Percentiles rank a stretch among this genome's conserved stretches.
phyloP scores from a whole-genome alignment of 139 green algal species.

The Ostreobium quekettii region DNA sequence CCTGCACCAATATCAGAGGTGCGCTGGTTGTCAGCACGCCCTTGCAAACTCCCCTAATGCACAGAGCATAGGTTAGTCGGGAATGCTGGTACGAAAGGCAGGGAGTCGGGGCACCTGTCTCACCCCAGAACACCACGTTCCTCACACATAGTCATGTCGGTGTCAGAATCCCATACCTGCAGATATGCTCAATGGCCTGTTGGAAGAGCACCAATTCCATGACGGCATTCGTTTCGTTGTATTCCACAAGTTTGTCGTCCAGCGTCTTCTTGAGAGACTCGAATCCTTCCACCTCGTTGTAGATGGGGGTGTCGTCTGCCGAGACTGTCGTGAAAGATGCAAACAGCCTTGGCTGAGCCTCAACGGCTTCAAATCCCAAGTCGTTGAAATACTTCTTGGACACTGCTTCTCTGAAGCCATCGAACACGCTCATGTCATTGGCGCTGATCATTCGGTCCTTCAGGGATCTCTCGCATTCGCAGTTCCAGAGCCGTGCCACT shows the following conservation, averaged over 20 bases:
- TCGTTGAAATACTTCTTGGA: constrained; percentile 68
- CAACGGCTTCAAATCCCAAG: constrained; percentile 20
- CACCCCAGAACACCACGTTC: background rate
- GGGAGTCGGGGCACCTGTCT: too few relatives aligned
- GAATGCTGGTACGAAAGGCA: too few relatives aligned
- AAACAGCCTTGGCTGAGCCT: constrained; percentile 28
- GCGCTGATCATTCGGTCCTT: constrained; percentile 73
- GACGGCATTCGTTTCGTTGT: constrained; percentile 78
- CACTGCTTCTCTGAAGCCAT: constrained; percentile 49
- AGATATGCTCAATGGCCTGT: constrained; percentile 75
- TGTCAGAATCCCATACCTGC: background rate
- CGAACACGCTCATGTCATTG: constrained; percentile 63
- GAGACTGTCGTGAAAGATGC: constrained; percentile 18
- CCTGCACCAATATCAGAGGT: too few relatives aligned
- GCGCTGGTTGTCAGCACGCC: too few relatives aligned
- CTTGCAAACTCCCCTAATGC: too few relatives aligned
- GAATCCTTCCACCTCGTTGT: constrained; percentile 31
- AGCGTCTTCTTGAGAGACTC: constrained; percentile 57
- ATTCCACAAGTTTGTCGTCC: constrained; percentile 72
- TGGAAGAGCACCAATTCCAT: constrained; percentile 85
- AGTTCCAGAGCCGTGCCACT: constrained; percentile 67
- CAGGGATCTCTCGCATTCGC: constrained; percentile 80
- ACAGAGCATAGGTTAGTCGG: too few relatives aligned
- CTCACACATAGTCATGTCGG: background rate
- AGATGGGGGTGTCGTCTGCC: constrained; percentile 46